Conservation (phyloP, 495 filamentous ascomycete species). For the Lasiosphaeria ovina region DNA sequence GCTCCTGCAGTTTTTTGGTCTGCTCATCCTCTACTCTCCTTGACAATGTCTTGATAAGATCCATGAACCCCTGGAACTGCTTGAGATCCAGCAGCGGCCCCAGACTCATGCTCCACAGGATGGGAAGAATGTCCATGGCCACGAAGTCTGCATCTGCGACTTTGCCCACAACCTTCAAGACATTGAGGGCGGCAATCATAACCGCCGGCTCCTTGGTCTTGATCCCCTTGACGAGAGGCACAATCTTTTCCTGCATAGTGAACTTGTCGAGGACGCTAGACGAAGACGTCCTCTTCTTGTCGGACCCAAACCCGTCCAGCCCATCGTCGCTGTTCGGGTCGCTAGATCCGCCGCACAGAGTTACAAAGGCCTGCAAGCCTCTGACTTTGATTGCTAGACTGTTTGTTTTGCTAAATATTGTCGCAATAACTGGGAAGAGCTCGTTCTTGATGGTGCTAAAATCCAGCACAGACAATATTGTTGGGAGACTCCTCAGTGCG, state of each 20-base stretch:
- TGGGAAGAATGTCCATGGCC: slow-evolving; percentile 83
- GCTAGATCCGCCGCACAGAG: slow-evolving; percentile 76
- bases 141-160: slow-evolving; percentile 90
- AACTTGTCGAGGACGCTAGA: slow-evolving; percentile 88
- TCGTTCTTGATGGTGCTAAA: slow-evolving; percentile 96
- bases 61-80: slow-evolving; percentile 88
- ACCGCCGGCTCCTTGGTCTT: slow-evolving; percentile 98
- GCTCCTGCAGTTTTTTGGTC: slow-evolving; percentile 78
- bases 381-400: slow-evolving; percentile 92
- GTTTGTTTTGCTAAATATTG: slow-evolving; percentile 86
- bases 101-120: slow-evolving; percentile 88
- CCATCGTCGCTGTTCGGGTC: slow-evolving; percentile 60
- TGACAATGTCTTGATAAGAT: slow-evolving; percentile 77
- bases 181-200: slow-evolving; percentile 88
- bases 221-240: slow-evolving; percentile 85
- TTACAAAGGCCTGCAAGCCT: slow-evolving; percentile 82
- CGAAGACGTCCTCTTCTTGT: slow-evolving; percentile 54
- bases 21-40: slow-evolving; percentile 82
- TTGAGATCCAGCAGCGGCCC: slow-evolving; percentile 82
- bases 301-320: slow-evolving; percentile 61
- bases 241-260: slow-evolving; percentile 93
- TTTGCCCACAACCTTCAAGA: slow-evolving; percentile 76
- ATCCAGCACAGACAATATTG: slow-evolving; percentile 77
- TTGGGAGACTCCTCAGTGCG: slow-evolving; percentile 68
- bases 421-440: slow-evolving; percentile 84